Conservation (phyloP, 2,329 filamentous ascomycete genomes). For the Xylaria hypoxylon region DNA sequence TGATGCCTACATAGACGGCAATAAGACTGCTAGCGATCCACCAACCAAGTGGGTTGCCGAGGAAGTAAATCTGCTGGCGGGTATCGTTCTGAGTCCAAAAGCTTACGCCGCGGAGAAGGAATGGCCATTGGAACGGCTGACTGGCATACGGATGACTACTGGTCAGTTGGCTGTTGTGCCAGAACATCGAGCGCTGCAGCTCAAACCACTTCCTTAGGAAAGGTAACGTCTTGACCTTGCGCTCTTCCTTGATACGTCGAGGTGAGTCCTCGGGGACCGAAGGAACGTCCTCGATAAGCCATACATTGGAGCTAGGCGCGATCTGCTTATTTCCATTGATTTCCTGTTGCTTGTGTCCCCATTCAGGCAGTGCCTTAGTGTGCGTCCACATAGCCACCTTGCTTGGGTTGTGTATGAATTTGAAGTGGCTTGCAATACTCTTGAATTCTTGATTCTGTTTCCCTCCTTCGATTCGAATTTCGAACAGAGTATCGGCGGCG, state of each 20-base stretch:
- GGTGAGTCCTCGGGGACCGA: constrained; percentile 77
- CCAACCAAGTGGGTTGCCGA: constrained; percentile 97
- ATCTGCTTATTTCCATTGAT: constrained; percentile 99
- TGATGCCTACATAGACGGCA: constrained; percentile 91
- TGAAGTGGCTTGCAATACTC: constrained; percentile 92
- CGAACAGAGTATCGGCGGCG: constrained; percentile 90
- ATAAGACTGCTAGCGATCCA: constrained; percentile 94
- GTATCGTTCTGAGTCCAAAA: constrained; percentile 99
- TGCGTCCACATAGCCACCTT: constrained; percentile 99
- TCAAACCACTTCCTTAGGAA: constrained; percentile 97
- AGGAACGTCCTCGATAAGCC: constrained; percentile 93
- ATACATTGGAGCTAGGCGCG: constrained; percentile 88
- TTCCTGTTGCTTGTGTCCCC: constrained; percentile 96
- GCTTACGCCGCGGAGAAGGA: constrained; percentile 94
- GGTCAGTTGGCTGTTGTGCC: constrained; percentile 97
- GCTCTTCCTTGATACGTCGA: constrained; percentile 79
- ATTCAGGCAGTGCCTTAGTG: constrained; percentile 92
- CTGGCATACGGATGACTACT: constrained; percentile 97
- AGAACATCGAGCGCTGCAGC: constrained; percentile 98
- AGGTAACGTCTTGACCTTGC: constrained; percentile 83
- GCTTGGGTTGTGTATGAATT: constrained; percentile 91
- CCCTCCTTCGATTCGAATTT: constrained; percentile 88
- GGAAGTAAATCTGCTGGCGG: constrained; percentile 96
- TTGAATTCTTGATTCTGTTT: constrained; percentile 87
- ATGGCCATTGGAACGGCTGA: constrained; percentile 96